Base-by-base conservation (phyloP, 139 green algal species). In the Micromonas commoda region DNA sequence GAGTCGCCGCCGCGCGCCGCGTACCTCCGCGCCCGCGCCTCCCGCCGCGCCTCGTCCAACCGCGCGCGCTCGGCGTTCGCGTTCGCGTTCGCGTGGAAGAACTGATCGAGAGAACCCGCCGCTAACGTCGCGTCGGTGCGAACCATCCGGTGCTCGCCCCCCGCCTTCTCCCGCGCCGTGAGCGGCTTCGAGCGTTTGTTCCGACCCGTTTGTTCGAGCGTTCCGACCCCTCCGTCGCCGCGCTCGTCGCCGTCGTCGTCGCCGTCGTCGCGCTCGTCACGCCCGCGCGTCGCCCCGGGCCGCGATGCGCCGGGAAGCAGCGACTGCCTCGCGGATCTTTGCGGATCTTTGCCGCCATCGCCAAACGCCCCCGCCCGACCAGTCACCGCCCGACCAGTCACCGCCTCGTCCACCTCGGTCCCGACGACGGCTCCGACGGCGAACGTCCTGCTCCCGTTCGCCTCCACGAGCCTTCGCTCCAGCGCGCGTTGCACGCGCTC, bases 111-210 rank as follows among this genome's bases (percentile, higher is more conserved):
- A 57, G 32, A 45, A 21, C 77, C 81, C 20, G 78, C 70, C 6
- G 69, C 77, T 24, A 77, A 77, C 3, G 29, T 39, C 1, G 70
- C 65, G 52, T 88, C 82, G 19, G 75, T 80, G 28, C 90, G 77
- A 20, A 94, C 90, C 2, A 94, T 80, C 72, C 92, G 93, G 66
- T 93, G 76, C 32, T 87, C 84, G 24, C 77, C 82, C 2, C 79
- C 81, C 28, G 78, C 75, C 66, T 81, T 83, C n/a, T 77, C 70
- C 37, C 70, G 77, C 61, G n/a, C 35, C 20, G 33, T 75, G 74
- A 61, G 78, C 21, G 19, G 26, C 3, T 34, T 54, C 60, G 24
- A 1, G 1, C 1, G 13, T 38, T 16, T 3, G 20, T 23, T 64
- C 38, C 45, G n/a, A 24, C 23, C 19, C 19, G 16, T 20, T 71